Conservation (phyloP, 164 flowering plant genomes). For the Amborella trichopoda region DNA sequence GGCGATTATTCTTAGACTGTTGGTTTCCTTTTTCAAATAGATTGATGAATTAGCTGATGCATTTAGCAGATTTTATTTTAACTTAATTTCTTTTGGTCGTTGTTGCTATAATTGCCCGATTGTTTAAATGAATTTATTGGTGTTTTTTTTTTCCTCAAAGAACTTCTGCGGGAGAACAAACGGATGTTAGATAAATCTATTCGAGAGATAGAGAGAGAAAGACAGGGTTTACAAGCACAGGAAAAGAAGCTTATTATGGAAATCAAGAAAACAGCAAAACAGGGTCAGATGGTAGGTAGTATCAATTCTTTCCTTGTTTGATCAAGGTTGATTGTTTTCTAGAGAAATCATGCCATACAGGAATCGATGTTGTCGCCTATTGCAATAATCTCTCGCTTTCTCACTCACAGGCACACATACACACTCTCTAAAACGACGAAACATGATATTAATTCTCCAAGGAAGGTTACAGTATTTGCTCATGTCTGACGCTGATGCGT, state of each 20-base stretch:
- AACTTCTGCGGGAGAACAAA: conserved; percentile 92
- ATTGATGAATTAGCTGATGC: neutral
- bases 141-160: conserved; percentile 21
- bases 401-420: too few species aligned
- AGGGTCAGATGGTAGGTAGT: conserved; percentile 98
- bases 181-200: conserved; percentile 94
- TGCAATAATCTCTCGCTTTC: too few species aligned
- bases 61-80: neutral
- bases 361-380: too few species aligned
- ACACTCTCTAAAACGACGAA: too few species aligned
- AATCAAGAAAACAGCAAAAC: conserved; percentile 94
- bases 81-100: neutral
- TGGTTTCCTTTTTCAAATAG: neutral
- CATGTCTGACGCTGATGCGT: too few species aligned
- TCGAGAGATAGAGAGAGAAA: conserved; percentile 92
- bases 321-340: too few species aligned
- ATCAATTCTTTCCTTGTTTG: too few species aligned
- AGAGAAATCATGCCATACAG: too few species aligned
- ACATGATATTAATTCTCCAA: too few species aligned
- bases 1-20: neutral
- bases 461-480: too few species aligned
- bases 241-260: conserved; percentile 92
- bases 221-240: conserved; percentile 79
- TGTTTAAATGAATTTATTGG: neutral
- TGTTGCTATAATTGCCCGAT: neutral